Base-by-base conservation (phyloP, 345 rosid species). In the Brassica carinata region DNA sequence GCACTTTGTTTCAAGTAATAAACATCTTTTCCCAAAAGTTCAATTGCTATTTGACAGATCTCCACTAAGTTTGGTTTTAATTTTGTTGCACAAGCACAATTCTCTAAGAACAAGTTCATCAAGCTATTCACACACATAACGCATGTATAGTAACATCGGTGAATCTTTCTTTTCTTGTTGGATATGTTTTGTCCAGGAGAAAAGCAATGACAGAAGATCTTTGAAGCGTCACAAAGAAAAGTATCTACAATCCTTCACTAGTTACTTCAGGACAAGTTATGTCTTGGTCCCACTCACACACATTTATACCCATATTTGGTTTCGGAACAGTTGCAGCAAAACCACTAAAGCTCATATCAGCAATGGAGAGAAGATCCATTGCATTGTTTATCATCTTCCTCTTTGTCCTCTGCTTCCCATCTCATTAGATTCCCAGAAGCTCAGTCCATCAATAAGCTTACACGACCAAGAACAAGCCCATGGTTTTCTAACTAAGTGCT, bases 81-180 rank as follows among this genome's bases (percentile, higher is more conserved):
- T 5, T n/a, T 10, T 43, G n/a, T 11, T 43, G 45, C 51, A 43
- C 11, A 43, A 43, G 11, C 14, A 11, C n/a, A 43, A 43, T 43
- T 43, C 51, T 43, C 51, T 11, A 34, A 34, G 40, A 34, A 34
- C 40, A 34, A 34, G 5, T 62, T 61, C 34, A 8, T 11, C 38
- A 18, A 45, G n/a, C 9, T 38, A 34, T 34, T 27, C 59, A 38
- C n/a, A n/a, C n/a, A 4, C 5, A 7, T 33, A 4, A 68, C 17
- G 2, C 62, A 29, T 5, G n/a, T 66, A 4, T 40, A 30, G 23
- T 14, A 14, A 14, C 17, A n/a, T n/a, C 0, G n/a, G 64, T 65
- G 67, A 72, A 57, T 78, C n/a, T 36, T 57, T 1, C 31, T 68
- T 79, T 73, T 68, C 82, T 67, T 79, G 78, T 67, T 73, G 38